Percentiles rank a stretch among this genome's conserved stretches.
Conservation (phyloP, 208 protist species). For the Wallacemonas collosoma region DNA sequence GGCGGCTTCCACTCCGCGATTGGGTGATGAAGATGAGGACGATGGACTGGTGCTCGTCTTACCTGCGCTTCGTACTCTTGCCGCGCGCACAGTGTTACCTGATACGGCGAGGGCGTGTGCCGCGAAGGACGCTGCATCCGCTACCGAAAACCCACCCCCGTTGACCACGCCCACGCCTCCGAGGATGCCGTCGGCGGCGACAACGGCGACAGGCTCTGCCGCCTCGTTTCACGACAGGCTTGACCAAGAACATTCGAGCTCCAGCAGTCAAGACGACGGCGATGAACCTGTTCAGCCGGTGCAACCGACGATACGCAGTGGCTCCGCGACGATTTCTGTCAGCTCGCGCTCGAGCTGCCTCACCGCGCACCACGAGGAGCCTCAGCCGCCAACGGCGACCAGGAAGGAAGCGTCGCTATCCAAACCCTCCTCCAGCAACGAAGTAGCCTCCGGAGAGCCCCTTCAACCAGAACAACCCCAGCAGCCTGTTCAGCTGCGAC, state of each 20-base stretch:
- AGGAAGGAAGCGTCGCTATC: background rate
- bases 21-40: background rate
- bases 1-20: too few relatives aligned
- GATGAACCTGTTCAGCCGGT: background rate
- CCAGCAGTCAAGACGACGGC: background rate
- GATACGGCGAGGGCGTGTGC: background rate
- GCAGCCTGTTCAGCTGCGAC: background rate
- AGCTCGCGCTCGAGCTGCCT: constrained; percentile 12
- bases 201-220: too few relatives aligned
- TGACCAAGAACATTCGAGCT: background rate
- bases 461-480: background rate
- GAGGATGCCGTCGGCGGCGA: background rate
- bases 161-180: background rate
- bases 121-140: background rate
- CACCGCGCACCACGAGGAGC: background rate
- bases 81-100: background rate
- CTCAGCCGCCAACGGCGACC: background rate
- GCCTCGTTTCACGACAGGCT: background rate
- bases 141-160: background rate
- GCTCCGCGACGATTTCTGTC: constrained; percentile 5
- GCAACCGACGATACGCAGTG: background rate
- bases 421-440: background rate
- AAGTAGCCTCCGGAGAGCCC: background rate
- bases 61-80: background rate
- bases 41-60: constrained; percentile 9